Evolutionary conservation across 768 basidiomycete genomes (phyloP).

Genomic region (Kwoniella bestiolae): DNA sequence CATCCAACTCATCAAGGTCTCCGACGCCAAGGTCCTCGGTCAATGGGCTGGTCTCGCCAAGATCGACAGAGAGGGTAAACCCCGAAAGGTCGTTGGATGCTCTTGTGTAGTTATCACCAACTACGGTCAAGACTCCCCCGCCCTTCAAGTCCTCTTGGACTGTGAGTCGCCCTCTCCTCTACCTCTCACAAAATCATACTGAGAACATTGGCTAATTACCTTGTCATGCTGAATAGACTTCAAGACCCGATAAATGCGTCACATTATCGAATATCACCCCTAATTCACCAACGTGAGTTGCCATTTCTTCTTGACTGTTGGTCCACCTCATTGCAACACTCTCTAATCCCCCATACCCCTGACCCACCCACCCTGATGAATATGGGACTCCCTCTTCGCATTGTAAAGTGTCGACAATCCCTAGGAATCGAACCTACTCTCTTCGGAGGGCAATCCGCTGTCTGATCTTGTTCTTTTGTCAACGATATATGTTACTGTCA

Average conservation of each 20-base stretch:
- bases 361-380: constrained; percentile 44
- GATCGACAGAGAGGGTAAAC: constrained; percentile 98
- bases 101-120: constrained; percentile 91
- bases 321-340: background rate
- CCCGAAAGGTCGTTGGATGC: constrained; percentile 76
- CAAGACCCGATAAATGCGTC: constrained; percentile 76
- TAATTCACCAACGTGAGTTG: constrained; percentile 6
- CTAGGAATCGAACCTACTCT: constrained; percentile 59
- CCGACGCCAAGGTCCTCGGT: constrained; percentile 95
- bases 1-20: constrained; percentile 99
- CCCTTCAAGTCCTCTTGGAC: constrained; percentile 73
- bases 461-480: constrained; percentile 44
- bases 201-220: constrained; percentile 68
- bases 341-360: background rate
- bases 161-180: constrained; percentile 32
- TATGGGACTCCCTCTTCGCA: constrained; percentile 59
- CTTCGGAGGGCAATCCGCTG: constrained; percentile 53
- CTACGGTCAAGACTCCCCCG: constrained; percentile 93
- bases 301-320: constrained; percentile 2
- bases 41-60: constrained; percentile 99
- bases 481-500: too few species aligned
- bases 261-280: constrained; percentile 3
- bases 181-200: constrained; percentile 6
- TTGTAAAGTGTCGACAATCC: constrained; percentile 53
- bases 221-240: constrained; percentile 64